Conservation (phyloP, 148 eudicot genomes). For the Agrostemma githago region DNA sequence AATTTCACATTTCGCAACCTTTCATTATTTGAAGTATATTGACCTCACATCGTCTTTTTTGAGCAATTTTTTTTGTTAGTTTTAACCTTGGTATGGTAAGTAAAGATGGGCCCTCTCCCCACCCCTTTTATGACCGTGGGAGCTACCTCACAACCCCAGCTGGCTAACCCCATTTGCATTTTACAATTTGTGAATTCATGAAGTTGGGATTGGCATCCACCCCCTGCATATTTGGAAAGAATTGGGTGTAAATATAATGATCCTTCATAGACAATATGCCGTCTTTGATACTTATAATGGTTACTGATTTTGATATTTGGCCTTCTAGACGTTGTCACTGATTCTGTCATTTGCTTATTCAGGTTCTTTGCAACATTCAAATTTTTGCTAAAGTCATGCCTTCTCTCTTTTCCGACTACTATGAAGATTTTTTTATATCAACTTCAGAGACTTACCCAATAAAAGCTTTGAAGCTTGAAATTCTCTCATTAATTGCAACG, state of each 20-base stretch:
- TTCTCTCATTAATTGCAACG: constrained; percentile 76
- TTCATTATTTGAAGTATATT: neutral
- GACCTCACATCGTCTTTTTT: neutral
- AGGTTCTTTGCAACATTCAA: constrained; percentile 96
- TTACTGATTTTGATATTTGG: neutral
- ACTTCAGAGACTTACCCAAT: constrained; percentile 73
- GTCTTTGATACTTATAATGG: neutral
- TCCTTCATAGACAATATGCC: neutral
- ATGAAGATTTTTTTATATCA: constrained; percentile 82
- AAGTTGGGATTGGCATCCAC: neutral
- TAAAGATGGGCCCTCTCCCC: neutral
- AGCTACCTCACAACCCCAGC: neutral
- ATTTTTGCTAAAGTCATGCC: constrained; percentile 95
- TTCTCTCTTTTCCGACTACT: constrained; percentile 61
- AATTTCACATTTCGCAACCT: neutral
- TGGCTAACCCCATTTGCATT: neutral
- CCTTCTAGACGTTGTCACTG: constrained; percentile 9
- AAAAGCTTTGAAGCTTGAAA: constrained; percentile 87
- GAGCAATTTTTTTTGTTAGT: constrained; percentile 6
- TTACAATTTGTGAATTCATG: neutral
- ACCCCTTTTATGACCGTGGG: neutral
- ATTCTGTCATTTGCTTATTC: constrained; percentile 26
- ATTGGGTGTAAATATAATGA: neutral
- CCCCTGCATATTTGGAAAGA: constrained; percentile 1
- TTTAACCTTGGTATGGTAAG: neutral